Conservation (phyloP, 176 grass and related monocot genomes). For the Raddia guianensis region DNA sequence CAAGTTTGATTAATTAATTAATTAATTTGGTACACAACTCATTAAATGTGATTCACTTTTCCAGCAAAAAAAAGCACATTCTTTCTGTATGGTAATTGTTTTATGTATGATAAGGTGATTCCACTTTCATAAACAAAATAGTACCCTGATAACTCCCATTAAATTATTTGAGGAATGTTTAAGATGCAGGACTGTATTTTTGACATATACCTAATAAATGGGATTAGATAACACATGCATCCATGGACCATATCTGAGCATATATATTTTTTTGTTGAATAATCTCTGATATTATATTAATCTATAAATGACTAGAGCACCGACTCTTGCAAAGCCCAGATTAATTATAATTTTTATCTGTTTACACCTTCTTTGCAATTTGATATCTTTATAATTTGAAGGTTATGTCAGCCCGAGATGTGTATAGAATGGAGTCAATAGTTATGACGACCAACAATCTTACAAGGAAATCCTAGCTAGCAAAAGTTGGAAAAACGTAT, state of each 20-base stretch:
- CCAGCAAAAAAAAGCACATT: neutral
- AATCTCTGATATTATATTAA: neutral
- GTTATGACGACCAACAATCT: neutral
- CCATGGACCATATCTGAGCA: neutral
- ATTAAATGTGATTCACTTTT: neutral
- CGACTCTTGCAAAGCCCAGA: neutral
- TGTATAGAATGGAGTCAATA: neutral
- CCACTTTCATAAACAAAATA: neutral
- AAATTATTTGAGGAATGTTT: neutral
- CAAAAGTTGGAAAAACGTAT: too few species aligned
- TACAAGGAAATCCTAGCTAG: neutral
- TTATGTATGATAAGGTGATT: neutral
- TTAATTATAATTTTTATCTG: neutral
- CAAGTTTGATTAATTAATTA: too few species aligned
- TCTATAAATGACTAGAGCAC: neutral
- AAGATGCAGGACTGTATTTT: neutral
- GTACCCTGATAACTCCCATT: neutral
- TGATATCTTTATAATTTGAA: neutral
- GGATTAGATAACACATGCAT: neutral
- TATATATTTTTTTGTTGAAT: neutral
- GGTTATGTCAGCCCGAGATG: neutral
- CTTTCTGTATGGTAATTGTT: neutral
- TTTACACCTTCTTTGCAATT: neutral
- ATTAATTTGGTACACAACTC: too few species aligned
- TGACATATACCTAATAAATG: neutral